Evolutionary conservation across 768 basidiomycete species (phyloP), one percentile per base, ranked within the genome.

Genomic region (Lentinula guzmanii): DNA sequence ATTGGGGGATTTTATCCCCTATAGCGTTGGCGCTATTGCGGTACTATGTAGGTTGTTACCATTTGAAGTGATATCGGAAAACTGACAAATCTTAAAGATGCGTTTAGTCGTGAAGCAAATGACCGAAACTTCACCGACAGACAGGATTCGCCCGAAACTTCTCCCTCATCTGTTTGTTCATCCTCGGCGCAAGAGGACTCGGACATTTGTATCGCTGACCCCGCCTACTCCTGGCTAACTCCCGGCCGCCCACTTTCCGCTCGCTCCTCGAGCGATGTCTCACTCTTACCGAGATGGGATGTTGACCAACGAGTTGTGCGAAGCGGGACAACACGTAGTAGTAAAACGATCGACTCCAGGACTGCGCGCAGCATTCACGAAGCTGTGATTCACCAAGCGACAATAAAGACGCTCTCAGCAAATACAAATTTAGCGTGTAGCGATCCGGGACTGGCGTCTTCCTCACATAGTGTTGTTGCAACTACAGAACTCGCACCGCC

Each of bases 1-100:
- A 8, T 50, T 80, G 5, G 76, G 70, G 0, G 74, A 79, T 39
- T 77, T 76, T 51, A 62, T 81, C 16, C 77, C 79, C 1, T 77
- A 75, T 62, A 73, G 75, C 60, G 63, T 81, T 18, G 77, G 76
- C 31, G 70, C 76, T 7, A 58, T 81, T 10, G 61, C 75, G 18
- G 79, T 81, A 18, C 66, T 82, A 15, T 68, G 80, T 81, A 63
- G 66, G 77, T 65, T 35, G 31, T 33, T 15, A 9, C 31, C 0
- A 28, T 28, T 4, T 28, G 33, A 16, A 6, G 5, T 52, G 37
- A 13, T 15, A 28, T 8, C 18, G 15, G 34, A 39, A 50, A 64
- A n/a, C 48, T 39, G 16, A 63, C 10, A 3, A 1, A 7, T 31
- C 15, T 15, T 35, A 41, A 41, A 68, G 65, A 60, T 58, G 64